phyloP scores from a whole-genome alignment of 768 basidiomycete species.

The Naganishia onofrii region DNA sequence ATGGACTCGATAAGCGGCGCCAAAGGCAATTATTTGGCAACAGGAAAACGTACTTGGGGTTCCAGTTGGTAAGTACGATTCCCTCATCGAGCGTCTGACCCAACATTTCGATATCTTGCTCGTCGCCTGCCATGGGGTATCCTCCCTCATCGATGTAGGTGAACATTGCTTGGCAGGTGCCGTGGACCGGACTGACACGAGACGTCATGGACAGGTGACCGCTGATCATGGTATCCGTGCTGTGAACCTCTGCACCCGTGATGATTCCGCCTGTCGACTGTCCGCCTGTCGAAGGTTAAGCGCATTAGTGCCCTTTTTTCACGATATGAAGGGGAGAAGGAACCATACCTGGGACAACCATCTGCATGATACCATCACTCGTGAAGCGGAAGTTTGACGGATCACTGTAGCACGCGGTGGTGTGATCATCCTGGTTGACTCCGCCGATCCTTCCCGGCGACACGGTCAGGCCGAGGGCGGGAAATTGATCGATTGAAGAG shows the following conservation, averaged over 20 bases:
- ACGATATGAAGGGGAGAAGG: background rate
- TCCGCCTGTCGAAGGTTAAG: conserved; percentile 1
- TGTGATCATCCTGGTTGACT: conserved; percentile 8
- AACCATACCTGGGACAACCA: conserved; percentile 4
- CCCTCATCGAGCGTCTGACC: background rate
- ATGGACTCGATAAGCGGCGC: background rate
- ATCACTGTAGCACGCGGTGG: conserved; percentile 17
- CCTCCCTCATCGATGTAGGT: conserved; percentile 11
- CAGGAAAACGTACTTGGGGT: conserved; percentile 1
- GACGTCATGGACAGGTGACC: conserved; percentile 14
- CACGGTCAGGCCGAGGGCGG: conserved; percentile 3
- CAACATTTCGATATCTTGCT: conserved; percentile 18
- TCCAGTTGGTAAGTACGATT: background rate
- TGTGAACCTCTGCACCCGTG: background rate
- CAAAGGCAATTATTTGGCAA: too few relatives aligned
- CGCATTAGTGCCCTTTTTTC: background rate
- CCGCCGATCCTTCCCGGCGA: conserved; percentile 9
- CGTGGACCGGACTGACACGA: conserved; percentile 1
- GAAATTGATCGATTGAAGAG: conserved; percentile 12
- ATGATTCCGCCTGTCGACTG: conserved; percentile 1
- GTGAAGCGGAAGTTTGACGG: conserved; percentile 9
- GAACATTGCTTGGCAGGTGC: conserved; percentile 13
- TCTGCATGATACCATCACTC: background rate
- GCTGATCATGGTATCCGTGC: conserved; percentile 8
- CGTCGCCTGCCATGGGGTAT: conserved; percentile 1